Conservation (phyloP, 768 basidiomycete genomes). For the Leccinum truebloodii region DNA sequence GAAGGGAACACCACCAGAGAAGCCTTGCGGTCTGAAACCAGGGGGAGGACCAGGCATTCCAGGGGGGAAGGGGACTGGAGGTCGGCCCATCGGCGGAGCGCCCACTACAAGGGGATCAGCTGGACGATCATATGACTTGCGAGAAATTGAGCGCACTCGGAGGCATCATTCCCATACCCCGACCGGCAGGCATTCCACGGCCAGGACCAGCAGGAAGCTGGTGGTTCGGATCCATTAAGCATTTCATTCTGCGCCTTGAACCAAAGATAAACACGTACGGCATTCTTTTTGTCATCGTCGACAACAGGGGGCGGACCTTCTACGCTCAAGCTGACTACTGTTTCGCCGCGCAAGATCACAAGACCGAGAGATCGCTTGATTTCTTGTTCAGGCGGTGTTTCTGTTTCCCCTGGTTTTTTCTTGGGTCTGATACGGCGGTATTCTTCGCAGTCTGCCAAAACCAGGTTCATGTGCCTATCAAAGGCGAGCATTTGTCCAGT, state of each 20-base stretch:
- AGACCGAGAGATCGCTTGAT: conserved; percentile 96
- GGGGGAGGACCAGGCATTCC: conserved; percentile 86
- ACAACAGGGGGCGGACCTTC: conserved; percentile 93
- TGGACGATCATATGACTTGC: conserved; percentile 17
- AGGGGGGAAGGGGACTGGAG: conserved; percentile 67
- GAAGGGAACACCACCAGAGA: conserved; percentile 80
- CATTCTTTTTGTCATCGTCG: conserved; percentile 87
- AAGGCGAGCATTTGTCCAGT: conserved; percentile 99
- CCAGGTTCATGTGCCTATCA: conserved; percentile 99
- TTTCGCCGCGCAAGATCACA: conserved; percentile 94
- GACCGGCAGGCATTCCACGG: conserved; percentile 92
- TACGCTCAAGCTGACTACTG: conserved; percentile 91
- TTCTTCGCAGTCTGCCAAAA: conserved; percentile 97
- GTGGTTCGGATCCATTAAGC: conserved; percentile 22
- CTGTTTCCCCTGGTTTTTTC: conserved; percentile 80
- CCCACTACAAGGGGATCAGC: conserved; percentile 46
- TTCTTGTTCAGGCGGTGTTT: conserved; percentile 80
- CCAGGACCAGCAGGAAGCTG: conserved; percentile 90
- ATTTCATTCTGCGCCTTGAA: conserved; percentile 2
- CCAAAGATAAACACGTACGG: conserved; percentile 45
- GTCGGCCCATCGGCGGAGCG: conserved; percentile 59
- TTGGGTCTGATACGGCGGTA: conserved; percentile 91
- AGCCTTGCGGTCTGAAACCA: conserved; percentile 81
- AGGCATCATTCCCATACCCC: conserved; percentile 96
- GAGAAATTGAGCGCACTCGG: conserved; percentile 54